Evolutionary conservation across 2,329 filamentous ascomycete species (phyloP).

Genomic region (Fonsecaea erecta): DNA sequence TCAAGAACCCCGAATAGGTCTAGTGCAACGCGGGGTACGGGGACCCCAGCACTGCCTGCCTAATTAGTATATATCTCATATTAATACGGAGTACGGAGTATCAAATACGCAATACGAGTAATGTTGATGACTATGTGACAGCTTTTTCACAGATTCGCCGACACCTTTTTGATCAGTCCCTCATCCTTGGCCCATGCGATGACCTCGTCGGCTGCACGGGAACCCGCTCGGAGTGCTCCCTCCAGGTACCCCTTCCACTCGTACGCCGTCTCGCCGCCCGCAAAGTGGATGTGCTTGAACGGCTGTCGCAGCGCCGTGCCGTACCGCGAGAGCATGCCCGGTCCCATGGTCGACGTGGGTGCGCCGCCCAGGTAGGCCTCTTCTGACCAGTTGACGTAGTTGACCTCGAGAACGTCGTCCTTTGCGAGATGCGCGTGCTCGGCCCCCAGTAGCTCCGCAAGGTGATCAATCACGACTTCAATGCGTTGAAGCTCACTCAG

Average conservation of each 20-base stretch:
- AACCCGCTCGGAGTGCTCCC: conserved; percentile 57
- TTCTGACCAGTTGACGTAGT: conserved; percentile 45
- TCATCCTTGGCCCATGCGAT: conserved; percentile 32
- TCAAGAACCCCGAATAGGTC: background rate
- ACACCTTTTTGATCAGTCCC: background rate
- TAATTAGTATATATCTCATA: too few species aligned
- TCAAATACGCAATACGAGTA: too few species aligned
- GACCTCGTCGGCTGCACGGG: conserved; percentile 56
- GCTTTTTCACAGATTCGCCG: conserved; percentile 9
- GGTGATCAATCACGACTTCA: conserved; percentile 27
- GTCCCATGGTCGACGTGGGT: conserved; percentile 45
- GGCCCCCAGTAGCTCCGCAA: conserved; percentile 21
- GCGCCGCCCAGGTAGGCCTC: conserved; percentile 48
- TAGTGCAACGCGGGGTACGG: background rate
- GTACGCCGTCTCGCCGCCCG: conserved; percentile 58
- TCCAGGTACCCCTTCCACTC: conserved; percentile 65
- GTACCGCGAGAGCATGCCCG: conserved; percentile 45
- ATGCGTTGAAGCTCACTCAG: conserved; percentile 14
- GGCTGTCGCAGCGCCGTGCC: conserved; percentile 43
- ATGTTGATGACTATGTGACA: too few species aligned
- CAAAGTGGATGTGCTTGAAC: conserved; percentile 55
- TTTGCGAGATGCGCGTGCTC: conserved; percentile 17
- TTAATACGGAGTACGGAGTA: background rate
- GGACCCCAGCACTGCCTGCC: too few species aligned
- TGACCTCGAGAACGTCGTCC: conserved; percentile 43